Conservation (phyloP, 345 rosid genomes). For the Dipteronia dyeriana region DNA sequence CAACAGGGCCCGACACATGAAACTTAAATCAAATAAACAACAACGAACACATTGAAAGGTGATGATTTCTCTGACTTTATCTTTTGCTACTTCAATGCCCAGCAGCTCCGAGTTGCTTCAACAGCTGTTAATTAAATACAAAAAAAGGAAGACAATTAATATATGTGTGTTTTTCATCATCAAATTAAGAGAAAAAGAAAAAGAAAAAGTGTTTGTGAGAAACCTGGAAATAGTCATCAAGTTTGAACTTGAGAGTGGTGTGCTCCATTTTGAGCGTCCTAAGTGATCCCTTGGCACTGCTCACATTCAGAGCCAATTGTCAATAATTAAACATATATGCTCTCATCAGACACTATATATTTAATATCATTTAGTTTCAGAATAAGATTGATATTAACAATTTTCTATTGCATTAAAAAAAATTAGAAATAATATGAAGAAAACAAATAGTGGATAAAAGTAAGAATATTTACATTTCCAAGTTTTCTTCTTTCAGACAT, state of each 20-base stretch:
- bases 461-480: slow-evolving; percentile 25
- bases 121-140: not conserved
- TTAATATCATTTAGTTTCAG: too few relatives aligned
- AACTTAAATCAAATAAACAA: not conserved
- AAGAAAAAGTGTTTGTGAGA: not conserved
- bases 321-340: not conserved
- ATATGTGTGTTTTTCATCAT: not conserved
- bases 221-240: slow-evolving; percentile 36
- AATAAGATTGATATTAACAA: too few relatives aligned
- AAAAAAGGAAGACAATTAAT: not conserved
- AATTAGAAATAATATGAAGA: too few relatives aligned
- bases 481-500: not conserved
- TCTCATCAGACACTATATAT: not conserved
- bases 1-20: not conserved
- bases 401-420: too few relatives aligned
- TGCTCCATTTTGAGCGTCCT: slow-evolving; percentile 24
- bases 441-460: not conserved
- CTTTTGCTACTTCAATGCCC: not conserved
- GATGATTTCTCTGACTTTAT: not conserved
- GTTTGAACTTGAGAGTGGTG: slow-evolving; percentile 25
- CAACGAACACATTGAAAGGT: not conserved
- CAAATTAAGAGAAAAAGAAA: not conserved
- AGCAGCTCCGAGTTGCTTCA: slow-evolving; percentile 10
- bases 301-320: not conserved
- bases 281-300: slow-evolving; percentile 22